phyloP scores from a whole-genome alignment of 306 rosid species.

The Psophocarpus tetragonolobus region DNA sequence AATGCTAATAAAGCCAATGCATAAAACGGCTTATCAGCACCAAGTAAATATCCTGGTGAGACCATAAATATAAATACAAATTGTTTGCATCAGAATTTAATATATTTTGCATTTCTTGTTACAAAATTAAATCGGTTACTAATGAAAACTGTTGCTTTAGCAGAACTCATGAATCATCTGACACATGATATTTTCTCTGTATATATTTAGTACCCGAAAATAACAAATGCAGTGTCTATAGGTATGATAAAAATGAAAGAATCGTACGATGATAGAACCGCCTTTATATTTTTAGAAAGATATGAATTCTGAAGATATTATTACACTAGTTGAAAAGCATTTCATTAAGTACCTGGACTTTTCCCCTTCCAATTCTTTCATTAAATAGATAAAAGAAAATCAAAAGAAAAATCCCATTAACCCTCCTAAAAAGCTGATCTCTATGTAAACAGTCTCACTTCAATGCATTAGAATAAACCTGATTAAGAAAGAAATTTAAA shows the following conservation, averaged over 20 bases:
- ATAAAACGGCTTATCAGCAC: slow-evolving; percentile 85
- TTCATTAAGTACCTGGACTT: not conserved
- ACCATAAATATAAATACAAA: not conserved
- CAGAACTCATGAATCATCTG: not conserved
- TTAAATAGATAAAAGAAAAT: not conserved
- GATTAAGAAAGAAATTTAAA: not conserved
- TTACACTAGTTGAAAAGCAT: not conserved
- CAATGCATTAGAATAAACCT: not conserved
- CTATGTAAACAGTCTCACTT: not conserved
- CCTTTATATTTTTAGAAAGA: not conserved
- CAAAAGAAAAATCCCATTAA: not conserved
- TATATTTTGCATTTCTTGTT: not conserved
- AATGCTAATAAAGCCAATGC: slow-evolving; percentile 85
- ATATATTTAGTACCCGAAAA: not conserved
- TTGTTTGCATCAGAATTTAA: not conserved
- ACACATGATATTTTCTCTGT: not conserved
- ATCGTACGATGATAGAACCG: not conserved
- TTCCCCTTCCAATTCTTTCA: not conserved
- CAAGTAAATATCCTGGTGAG: slow-evolving; percentile 92
- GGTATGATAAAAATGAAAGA: not conserved
- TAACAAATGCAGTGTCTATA: not conserved
- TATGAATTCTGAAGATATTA: not conserved
- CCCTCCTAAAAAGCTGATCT: not conserved
- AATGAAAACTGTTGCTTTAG: not conserved
- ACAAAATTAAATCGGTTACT: not conserved